Conservation (phyloP, 1,284 basidiomycete genomes). For the Psilocybe mexicana region DNA sequence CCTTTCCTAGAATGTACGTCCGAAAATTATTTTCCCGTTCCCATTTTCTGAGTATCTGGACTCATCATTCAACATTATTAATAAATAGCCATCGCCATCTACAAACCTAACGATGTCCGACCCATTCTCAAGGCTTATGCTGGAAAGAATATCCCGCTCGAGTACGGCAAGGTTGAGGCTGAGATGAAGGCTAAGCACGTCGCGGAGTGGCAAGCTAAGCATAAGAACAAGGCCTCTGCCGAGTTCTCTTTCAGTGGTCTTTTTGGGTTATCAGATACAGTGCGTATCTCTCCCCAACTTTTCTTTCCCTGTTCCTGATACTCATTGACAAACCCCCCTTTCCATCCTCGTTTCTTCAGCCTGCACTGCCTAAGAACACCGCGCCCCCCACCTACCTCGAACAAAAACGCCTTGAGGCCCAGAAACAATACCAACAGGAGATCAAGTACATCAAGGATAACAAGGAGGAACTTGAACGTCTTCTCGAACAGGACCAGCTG, state of each 20-base stretch:
- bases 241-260: constrained; percentile 60
- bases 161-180: constrained; percentile 87
- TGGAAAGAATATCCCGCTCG: constrained; percentile 86
- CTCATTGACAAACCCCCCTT: not conserved
- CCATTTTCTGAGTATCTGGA: not conserved
- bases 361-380: constrained; percentile 29
- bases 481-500: constrained; percentile 83
- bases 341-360: constrained; percentile 1
- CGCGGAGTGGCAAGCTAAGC: constrained; percentile 79
- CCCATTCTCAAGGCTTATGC: constrained; percentile 84
- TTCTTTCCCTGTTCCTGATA: not conserved
- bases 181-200: constrained; percentile 77
- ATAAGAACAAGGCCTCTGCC: constrained; percentile 39
- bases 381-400: constrained; percentile 88
- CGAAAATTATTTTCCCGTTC: not conserved
- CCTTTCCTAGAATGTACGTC: constrained; percentile 94
- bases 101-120: constrained; percentile 83
- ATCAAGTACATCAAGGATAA: constrained; percentile 86
- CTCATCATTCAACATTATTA: not conserved
- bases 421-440: constrained; percentile 83
- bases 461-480: constrained; percentile 77
- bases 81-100: constrained; percentile 81
- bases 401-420: constrained; percentile 85
- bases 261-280: constrained; percentile 51
- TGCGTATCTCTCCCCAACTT: constrained; percentile 14